Conservation (phyloP, 2,329 filamentous ascomycete species). For the Ophiocordyceps unilateralis region DNA sequence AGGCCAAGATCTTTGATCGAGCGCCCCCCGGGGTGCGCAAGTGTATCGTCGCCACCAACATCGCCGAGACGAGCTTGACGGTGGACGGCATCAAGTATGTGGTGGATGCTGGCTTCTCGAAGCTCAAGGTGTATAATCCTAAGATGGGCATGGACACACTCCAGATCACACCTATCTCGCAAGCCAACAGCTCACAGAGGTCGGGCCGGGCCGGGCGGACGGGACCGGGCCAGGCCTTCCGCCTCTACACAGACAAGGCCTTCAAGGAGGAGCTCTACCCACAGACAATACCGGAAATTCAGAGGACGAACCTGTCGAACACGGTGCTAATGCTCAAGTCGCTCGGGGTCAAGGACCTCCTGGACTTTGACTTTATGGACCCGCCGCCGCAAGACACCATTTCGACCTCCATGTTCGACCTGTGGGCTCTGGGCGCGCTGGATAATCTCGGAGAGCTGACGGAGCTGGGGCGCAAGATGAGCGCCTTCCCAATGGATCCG, state of each 20-base stretch:
- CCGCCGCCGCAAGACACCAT: conserved; percentile 95
- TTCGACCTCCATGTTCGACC: conserved; percentile 85
- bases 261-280: conserved; percentile 96
- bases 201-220: conserved; percentile 87
- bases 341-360: conserved; percentile 95
- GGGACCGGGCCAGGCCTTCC: conserved; percentile 89
- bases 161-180: conserved; percentile 88
- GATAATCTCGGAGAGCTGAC: conserved; percentile 93
- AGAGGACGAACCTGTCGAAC: conserved; percentile 77
- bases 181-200: conserved; percentile 89
- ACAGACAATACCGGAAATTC: conserved; percentile 90
- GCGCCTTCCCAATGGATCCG: conserved; percentile 96
- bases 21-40: conserved; percentile 74
- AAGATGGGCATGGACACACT: conserved; percentile 97
- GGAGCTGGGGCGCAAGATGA: conserved; percentile 86
- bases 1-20: conserved; percentile 86
- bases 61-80: conserved; percentile 94
- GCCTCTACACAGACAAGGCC: conserved; percentile 85
- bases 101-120: conserved; percentile 94
- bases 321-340: conserved; percentile 97
- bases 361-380: conserved; percentile 99
- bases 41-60: conserved; percentile 94
- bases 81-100: conserved; percentile 98
- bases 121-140: conserved; percentile 91
- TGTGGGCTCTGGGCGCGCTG: conserved; percentile 79